phyloP scores from a whole-genome alignment of 2,329 filamentous ascomycete species.

The Aureobasidium pullulans region DNA sequence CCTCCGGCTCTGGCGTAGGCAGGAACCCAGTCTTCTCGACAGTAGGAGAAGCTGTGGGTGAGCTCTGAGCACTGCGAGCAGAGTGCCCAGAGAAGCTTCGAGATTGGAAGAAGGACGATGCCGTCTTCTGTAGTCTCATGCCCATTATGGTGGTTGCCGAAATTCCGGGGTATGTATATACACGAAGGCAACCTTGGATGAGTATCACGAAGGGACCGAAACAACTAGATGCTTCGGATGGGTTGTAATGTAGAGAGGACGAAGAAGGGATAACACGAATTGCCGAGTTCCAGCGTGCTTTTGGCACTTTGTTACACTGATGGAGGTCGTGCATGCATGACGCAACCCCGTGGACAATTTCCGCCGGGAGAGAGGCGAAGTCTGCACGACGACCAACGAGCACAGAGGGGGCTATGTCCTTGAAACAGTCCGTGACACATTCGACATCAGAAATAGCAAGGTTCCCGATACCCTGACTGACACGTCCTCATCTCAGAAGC shows the following conservation, averaged over 20 bases:
- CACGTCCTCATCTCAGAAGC: neutral
- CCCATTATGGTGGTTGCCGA: neutral
- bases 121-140: slow-evolving; percentile 1
- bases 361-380: slow-evolving; percentile 7
- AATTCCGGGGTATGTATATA: neutral
- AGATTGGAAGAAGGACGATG: neutral
- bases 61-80: neutral
- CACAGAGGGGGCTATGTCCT: slow-evolving; percentile 2
- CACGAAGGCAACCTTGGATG: neutral
- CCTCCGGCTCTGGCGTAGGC: neutral
- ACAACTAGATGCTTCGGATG: neutral
- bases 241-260: too few relatives aligned
- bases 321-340: neutral
- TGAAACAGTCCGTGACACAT: slow-evolving; percentile 12
- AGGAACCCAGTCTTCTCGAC: neutral
- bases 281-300: neutral
- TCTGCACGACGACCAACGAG: slow-evolving; percentile 10
- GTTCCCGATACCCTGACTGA: neutral
- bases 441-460: neutral
- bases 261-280: neutral
- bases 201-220: too few relatives aligned
- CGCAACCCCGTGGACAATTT: neutral
- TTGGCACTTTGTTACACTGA: neutral
- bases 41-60: neutral
- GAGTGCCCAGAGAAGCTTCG: neutral